Evolutionary conservation across 345 rosid species (phyloP), one percentile per base, ranked within the genome.

Genomic region (Populus deltoides): DNA sequence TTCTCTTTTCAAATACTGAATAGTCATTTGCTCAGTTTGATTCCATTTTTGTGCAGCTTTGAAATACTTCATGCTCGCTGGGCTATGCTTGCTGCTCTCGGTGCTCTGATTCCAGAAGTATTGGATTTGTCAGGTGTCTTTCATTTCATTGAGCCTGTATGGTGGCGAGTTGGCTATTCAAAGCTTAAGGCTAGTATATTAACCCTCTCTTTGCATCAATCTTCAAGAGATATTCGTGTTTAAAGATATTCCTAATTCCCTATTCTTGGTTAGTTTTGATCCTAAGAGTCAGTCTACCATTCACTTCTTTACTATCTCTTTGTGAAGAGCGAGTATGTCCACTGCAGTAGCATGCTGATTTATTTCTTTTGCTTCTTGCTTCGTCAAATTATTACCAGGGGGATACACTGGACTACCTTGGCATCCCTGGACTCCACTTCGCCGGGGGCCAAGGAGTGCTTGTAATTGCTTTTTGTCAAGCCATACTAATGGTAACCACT

Each of bases 81-180:
- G 99, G 99, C 97, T 57, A 93, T 95, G 99, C 96, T 92, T 84
- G 98, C 93, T 65, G 89, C 98, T 29, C 88, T 95, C 24, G 98
- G 99, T 77, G 96, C 91, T 86, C 73, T 95, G 13, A 76, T 93
- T 81, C 98, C 99, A 7, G 97, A 93, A 86, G 83, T 89, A 70
- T 84, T 95, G n/a, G 92, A 93, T 84, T 83, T 88, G 43, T 41
- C 86, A 0, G 97, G 97, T 74, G 80, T 90, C 78, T 91, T 90
- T 77, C 96, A 90, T 78, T 93, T 95, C 73, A 80, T 68, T 55
- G 99, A 95, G 81, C 97, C 99, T 8, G 92, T 95, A 43, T 95
- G 98, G 97, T 95, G 99, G 97, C 85, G 89, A 72, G 99, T 95
- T 66, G 98, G 99, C 78, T 93, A 92, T 63, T 90, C 99, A 6